Evolutionary conservation across 2,329 filamentous ascomycete genomes (phyloP).

Genomic region (Zymoseptoria brevis): DNA sequence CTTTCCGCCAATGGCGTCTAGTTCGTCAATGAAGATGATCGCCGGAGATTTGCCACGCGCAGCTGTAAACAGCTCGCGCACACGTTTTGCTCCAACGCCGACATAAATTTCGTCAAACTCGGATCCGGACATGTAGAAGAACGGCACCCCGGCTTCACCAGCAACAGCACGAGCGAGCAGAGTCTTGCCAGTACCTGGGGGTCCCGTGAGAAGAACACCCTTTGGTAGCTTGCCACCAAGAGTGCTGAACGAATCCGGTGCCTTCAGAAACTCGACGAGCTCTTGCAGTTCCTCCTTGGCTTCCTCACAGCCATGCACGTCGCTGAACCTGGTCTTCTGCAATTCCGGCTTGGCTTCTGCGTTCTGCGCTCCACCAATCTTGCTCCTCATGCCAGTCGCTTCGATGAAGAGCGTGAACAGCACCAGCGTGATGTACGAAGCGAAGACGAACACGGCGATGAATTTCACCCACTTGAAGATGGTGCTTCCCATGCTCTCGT

Average conservation of each 20-base stretch:
- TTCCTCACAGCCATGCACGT: slow-evolving; percentile 96
- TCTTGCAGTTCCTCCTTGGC: slow-evolving; percentile 97
- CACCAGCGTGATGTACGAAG: slow-evolving; percentile 72
- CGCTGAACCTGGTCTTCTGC: slow-evolving; percentile 81
- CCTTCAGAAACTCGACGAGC: slow-evolving; percentile 90
- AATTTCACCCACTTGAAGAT: slow-evolving; percentile 93
- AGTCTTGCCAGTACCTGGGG: slow-evolving; percentile 95
- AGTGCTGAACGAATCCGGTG: slow-evolving; percentile 85
- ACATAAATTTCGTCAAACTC: slow-evolving; percentile 99
- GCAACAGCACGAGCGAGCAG: slow-evolving; percentile 90
- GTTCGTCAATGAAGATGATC: slow-evolving; percentile 92
- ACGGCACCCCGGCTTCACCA: slow-evolving; percentile 92
- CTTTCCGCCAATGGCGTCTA: slow-evolving; percentile 91
- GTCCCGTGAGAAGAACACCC: slow-evolving; percentile 88
- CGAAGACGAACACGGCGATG: slow-evolving; percentile 65
- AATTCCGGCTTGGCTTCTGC: slow-evolving; percentile 88
- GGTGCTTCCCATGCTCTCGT: slow-evolving; percentile 70
- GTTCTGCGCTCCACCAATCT: slow-evolving; percentile 61
- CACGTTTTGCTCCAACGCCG: slow-evolving; percentile 90
- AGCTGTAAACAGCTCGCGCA: slow-evolving; percentile 80
- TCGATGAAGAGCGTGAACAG: slow-evolving; percentile 77
- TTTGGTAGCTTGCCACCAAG: slow-evolving; percentile 95
- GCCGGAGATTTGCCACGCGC: slow-evolving; percentile 79
- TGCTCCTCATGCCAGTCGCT: slow-evolving; percentile 68
- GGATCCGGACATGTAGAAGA: slow-evolving; percentile 99